Percentiles rank a stretch among this genome's conserved stretches.
Evolutionary conservation across 768 basidiomycete genomes (phyloP).

Genomic region (Boletus fagicola): DNA sequence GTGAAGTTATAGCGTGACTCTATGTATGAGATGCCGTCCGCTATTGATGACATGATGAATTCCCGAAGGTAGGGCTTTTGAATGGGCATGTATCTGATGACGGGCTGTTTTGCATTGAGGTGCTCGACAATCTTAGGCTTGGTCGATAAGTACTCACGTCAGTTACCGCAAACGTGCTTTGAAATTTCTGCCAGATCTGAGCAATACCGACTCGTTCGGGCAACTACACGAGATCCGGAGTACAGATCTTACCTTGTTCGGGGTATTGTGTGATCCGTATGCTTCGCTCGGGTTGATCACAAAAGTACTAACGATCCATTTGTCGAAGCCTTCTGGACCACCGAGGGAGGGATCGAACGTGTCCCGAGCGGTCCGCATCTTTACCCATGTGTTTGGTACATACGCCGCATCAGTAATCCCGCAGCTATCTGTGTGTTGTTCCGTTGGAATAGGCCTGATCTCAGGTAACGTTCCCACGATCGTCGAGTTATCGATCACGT

Average conservation of each 20-base stretch:
- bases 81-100: slow-evolving; percentile 26
- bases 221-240: background rate
- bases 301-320: slow-evolving; percentile 37
- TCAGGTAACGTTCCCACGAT: slow-evolving; percentile 33
- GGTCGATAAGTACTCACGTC: slow-evolving; percentile 19
- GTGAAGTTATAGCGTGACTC: slow-evolving; percentile 43
- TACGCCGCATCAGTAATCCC: slow-evolving; percentile 34
- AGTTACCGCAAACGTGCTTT: slow-evolving; percentile 18
- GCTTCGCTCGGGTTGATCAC: slow-evolving; percentile 44
- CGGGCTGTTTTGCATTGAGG: slow-evolving; percentile 20
- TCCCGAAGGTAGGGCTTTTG: slow-evolving; percentile 20
- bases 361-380: slow-evolving; percentile 35
- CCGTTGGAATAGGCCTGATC: slow-evolving; percentile 35
- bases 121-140: background rate
- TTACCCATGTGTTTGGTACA: slow-evolving; percentile 34
- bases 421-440: slow-evolving; percentile 17
- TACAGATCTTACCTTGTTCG: slow-evolving; percentile 33
- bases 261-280: slow-evolving; percentile 43
- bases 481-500: slow-evolving; percentile 23
- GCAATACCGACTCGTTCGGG: background rate
- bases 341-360: slow-evolving; percentile 36
- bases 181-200: slow-evolving; percentile 26
- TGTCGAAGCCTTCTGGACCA: slow-evolving; percentile 42
- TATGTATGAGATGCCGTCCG: slow-evolving; percentile 46
- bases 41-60: slow-evolving; percentile 40